Conservation (phyloP, 2,329 filamentous ascomycete species). For the Nemania bipapillata region DNA sequence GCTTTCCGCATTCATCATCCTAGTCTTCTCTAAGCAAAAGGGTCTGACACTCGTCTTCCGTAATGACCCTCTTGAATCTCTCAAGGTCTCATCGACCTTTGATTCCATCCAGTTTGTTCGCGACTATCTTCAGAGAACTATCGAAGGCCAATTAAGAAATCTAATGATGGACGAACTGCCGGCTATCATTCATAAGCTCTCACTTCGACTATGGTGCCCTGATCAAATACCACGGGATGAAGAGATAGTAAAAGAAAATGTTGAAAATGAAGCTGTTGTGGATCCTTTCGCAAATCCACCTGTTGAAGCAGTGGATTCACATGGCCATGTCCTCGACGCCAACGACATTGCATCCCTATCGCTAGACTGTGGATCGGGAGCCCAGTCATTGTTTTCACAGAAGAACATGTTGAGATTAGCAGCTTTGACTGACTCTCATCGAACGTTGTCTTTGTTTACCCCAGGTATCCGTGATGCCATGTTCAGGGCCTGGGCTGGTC, state of each 20-base stretch:
- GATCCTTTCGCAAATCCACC: conserved; percentile 86
- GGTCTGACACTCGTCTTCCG: conserved; percentile 95
- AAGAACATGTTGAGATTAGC: conserved; percentile 89
- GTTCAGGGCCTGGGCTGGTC: conserved; percentile 90
- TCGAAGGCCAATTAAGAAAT: conserved; percentile 90
- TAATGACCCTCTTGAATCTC: conserved; percentile 95
- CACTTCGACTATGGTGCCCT: conserved; percentile 86
- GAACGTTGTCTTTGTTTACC: conserved; percentile 90
- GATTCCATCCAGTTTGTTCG: conserved; percentile 98
- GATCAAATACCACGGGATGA: conserved; percentile 79
- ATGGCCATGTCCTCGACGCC: conserved; percentile 79
- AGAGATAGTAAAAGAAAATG: conserved; percentile 62
- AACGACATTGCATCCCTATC: conserved; percentile 80
- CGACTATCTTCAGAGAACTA: conserved; percentile 95
- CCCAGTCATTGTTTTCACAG: conserved; percentile 91
- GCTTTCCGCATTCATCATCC: conserved; percentile 93
- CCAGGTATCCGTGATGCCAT: conserved; percentile 90
- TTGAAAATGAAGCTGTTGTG: conserved; percentile 69
- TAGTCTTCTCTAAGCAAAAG: conserved; percentile 98
- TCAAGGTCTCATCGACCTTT: conserved; percentile 98
- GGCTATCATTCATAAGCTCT: conserved; percentile 93
- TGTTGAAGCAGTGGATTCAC: conserved; percentile 81
- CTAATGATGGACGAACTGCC: conserved; percentile 98
- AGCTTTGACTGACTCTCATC: conserved; percentile 85
- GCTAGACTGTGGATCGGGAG: conserved; percentile 81